phyloP scores from a whole-genome alignment of 768 basidiomycete species.

The Sutorius australiensis region DNA sequence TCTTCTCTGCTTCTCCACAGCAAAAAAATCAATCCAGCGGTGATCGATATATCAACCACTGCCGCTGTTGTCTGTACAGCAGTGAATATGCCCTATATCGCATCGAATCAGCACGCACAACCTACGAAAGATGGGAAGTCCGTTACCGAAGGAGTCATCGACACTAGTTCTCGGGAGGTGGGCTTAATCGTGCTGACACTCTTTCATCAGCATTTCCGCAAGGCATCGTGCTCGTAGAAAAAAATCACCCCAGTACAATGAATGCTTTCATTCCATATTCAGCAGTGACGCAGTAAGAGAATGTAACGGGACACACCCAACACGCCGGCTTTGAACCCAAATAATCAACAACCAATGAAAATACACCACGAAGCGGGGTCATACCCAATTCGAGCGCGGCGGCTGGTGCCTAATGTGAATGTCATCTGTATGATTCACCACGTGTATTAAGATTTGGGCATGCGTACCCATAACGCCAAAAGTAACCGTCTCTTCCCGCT shows the following conservation, averaged over 20 bases:
- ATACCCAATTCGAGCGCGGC: slow-evolving; percentile 16
- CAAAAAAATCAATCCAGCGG: slow-evolving; percentile 5
- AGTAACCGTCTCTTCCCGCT: slow-evolving; percentile 11
- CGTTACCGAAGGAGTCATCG: slow-evolving; percentile 7
- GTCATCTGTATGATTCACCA: slow-evolving; percentile 1
- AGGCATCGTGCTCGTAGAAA: neutral
- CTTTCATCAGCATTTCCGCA: neutral
- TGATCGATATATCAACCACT: slow-evolving; percentile 16
- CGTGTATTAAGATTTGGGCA: neutral
- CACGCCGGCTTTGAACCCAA: slow-evolving; percentile 6
- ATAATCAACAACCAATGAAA: neutral
- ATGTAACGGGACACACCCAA: slow-evolving; percentile 6
- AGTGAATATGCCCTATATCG: slow-evolving; percentile 7
- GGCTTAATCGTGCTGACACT: slow-evolving; percentile 9
- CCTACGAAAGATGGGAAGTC: neutral
- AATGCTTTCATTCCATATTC: slow-evolving; percentile 7
- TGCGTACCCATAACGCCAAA: slow-evolving; percentile 16
- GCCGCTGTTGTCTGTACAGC: slow-evolving; percentile 5
- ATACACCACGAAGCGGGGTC: neutral
- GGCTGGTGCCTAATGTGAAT: slow-evolving; percentile 11
- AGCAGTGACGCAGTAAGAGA: neutral
- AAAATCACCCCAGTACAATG: slow-evolving; percentile 12
- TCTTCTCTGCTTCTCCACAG: slow-evolving; percentile 16
- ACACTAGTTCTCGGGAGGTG: slow-evolving; percentile 9
- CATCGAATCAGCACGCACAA: neutral